phyloP scores from a whole-genome alignment of 2,329 filamentous ascomycete genomes.

The Alternaria brassicicola region DNA sequence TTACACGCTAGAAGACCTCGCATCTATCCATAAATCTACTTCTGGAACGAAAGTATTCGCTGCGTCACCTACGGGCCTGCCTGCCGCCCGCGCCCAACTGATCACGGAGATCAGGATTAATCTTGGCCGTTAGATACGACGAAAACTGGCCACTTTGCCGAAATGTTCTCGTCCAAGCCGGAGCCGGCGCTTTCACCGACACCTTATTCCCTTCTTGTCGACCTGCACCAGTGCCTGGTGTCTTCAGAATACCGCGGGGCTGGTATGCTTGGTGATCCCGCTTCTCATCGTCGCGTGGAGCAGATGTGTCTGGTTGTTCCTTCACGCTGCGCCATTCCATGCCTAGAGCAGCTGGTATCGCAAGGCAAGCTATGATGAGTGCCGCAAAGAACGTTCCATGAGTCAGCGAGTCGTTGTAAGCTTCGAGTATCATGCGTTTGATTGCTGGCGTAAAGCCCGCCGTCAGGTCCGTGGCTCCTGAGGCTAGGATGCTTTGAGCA shows the following conservation, averaged over 20 bases:
- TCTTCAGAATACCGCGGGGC: constrained; percentile 3
- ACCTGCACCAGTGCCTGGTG: not conserved
- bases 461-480: constrained; percentile 64
- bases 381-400: constrained; percentile 62
- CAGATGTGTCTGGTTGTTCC: constrained; percentile 38
- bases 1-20: not conserved
- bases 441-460: constrained; percentile 29
- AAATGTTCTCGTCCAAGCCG: constrained; percentile 27
- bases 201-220: not conserved
- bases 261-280: not conserved
- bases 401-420: constrained; percentile 40
- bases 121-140: constrained; percentile 31
- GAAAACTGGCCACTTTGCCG: constrained; percentile 33
- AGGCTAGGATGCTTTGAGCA: constrained; percentile 47
- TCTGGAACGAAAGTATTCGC: not conserved
- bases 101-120: constrained; percentile 33
- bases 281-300: constrained; percentile 20
- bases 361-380: constrained; percentile 61
- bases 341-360: constrained; percentile 59
- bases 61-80: not conserved
- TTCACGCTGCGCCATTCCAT: constrained; percentile 73
- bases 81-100: constrained; percentile 10
- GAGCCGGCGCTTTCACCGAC: constrained; percentile 9
- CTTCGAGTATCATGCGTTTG: constrained; percentile 24
- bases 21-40: constrained; percentile 1